These are phyloP conservation scores for Phaffia australis DNA, from an alignment of 768 basidiomycete species.

Conservation along the genomic window DNA sequence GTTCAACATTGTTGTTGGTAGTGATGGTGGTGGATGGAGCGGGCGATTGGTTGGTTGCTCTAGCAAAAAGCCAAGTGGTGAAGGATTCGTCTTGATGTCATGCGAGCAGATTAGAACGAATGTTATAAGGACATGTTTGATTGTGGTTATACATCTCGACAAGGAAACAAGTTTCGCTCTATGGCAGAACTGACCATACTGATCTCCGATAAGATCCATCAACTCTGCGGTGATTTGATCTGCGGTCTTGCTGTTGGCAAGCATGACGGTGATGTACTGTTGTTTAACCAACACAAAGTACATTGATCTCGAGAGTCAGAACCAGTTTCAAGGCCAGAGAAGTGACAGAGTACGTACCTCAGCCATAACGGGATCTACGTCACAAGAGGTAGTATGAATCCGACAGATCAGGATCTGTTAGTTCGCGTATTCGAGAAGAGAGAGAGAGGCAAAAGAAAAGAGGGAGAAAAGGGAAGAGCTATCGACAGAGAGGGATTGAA, in stretches of 20 bases:
- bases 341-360: slow-evolving; percentile 32
- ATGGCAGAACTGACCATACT: slow-evolving; percentile 52
- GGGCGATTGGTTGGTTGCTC: slow-evolving; percentile 49
- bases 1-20: not conserved
- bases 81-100: slow-evolving; percentile 56
- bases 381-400: not conserved
- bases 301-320: not conserved
- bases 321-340: not conserved
- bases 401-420: not conserved
- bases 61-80: slow-evolving; percentile 77
- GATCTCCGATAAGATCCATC: slow-evolving; percentile 73
- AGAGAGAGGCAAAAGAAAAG: not conserved
- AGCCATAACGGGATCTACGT: slow-evolving; percentile 69
- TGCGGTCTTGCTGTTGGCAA: slow-evolving; percentile 75
- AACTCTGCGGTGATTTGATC: slow-evolving; percentile 81
- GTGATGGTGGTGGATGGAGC: not conserved
- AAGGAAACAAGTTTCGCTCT: not conserved
- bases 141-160: not conserved
- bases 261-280: slow-evolving; percentile 84
- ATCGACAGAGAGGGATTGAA: not conserved
- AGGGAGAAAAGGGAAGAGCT: not conserved
- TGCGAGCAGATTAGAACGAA: not conserved
- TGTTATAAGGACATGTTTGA: not conserved
- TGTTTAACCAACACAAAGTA: not conserved
- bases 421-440: not conserved